These are phyloP conservation scores for Platanthera zijinensis DNA, from an alignment of 106 monocot genomes.

Conservation along the genomic window DNA sequence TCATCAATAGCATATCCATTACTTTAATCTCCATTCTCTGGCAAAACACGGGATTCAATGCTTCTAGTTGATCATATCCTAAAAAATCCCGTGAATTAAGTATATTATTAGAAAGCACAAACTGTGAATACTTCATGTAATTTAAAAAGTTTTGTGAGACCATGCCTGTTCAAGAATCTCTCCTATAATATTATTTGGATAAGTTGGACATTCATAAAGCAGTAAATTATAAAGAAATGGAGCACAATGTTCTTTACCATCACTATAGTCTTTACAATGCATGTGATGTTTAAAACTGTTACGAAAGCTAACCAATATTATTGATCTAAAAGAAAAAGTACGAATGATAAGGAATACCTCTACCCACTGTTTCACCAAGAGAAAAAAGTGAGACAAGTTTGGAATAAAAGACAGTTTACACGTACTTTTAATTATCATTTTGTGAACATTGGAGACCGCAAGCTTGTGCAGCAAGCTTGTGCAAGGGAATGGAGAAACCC, in stretches of 20 bases:
- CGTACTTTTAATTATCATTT: constrained; percentile 39
- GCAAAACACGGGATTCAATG: constrained; percentile 33
- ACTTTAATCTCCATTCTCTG: constrained; percentile 47
- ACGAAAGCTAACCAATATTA: constrained; percentile 8
- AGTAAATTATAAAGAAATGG: constrained; percentile 47
- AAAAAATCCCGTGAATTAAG: constrained; percentile 45
- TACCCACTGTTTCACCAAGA: constrained; percentile 72
- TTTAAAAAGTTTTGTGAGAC: constrained; percentile 1
- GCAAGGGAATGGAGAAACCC: too few relatives aligned
- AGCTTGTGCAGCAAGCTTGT: constrained; percentile 41
- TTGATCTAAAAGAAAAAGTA: not conserved
- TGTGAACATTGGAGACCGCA: constrained; percentile 8
- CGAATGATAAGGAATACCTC: too few relatives aligned
- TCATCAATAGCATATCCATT: constrained; percentile 48
- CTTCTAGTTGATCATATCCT: too few relatives aligned
- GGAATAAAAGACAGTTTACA: constrained; percentile 24
- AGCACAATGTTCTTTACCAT: constrained; percentile 26
- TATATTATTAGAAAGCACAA: not conserved
- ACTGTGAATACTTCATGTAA: not conserved
- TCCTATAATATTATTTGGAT: too few relatives aligned
- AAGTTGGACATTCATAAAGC: too few relatives aligned
- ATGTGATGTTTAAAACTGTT: constrained; percentile 38
- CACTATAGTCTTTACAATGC: constrained; percentile 43
- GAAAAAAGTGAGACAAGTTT: constrained; percentile 23
- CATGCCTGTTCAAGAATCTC: constrained; percentile 73